These are phyloP conservation scores for Ceratocystis albifundus DNA, from an alignment of 2,329 filamentous ascomycete genomes.

Conservation along the genomic window DNA sequence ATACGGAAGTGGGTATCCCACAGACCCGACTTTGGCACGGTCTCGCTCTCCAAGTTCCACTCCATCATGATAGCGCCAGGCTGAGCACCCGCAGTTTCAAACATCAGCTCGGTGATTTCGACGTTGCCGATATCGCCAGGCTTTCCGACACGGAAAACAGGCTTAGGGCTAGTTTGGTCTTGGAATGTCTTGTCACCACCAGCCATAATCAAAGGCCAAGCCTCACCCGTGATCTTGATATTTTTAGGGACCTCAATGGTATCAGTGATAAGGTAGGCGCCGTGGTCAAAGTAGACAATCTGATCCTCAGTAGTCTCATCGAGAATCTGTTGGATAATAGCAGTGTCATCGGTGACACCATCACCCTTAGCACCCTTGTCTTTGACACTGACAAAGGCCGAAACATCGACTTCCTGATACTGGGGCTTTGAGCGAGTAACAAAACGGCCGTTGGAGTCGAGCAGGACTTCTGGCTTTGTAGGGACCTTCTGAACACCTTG, in stretches of 20 bases:
- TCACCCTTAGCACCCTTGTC: slow-evolving; percentile 75
- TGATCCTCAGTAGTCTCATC: slow-evolving; percentile 52
- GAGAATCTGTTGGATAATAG: slow-evolving; percentile 67
- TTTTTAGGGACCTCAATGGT: slow-evolving; percentile 65
- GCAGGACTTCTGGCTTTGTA: slow-evolving; percentile 54
- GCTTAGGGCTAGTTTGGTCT: slow-evolving; percentile 61
- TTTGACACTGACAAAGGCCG: slow-evolving; percentile 73
- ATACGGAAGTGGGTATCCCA: slow-evolving; percentile 97
- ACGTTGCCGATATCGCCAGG: slow-evolving; percentile 65
- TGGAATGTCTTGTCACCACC: slow-evolving; percentile 58
- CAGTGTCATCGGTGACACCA: slow-evolving; percentile 75
- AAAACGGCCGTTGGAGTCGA: slow-evolving; percentile 52
- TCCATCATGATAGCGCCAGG: slow-evolving; percentile 83
- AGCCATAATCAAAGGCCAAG: slow-evolving; percentile 84
- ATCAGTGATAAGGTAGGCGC: slow-evolving; percentile 57
- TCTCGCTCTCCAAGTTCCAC: slow-evolving; percentile 67
- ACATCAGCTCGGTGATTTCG: slow-evolving; percentile 78
- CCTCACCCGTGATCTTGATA: slow-evolving; percentile 79
- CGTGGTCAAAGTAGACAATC: slow-evolving; percentile 64
- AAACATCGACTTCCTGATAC: slow-evolving; percentile 57
- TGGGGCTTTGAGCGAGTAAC: slow-evolving; percentile 83
- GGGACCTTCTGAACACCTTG: slow-evolving; percentile 46
- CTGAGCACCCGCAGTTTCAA: slow-evolving; percentile 71
- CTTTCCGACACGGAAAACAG: slow-evolving; percentile 77
- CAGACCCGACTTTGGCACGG: slow-evolving; percentile 61